Evolutionary conservation across 805 yeast species (phyloP).

Genomic region (Pichia californica): DNA sequence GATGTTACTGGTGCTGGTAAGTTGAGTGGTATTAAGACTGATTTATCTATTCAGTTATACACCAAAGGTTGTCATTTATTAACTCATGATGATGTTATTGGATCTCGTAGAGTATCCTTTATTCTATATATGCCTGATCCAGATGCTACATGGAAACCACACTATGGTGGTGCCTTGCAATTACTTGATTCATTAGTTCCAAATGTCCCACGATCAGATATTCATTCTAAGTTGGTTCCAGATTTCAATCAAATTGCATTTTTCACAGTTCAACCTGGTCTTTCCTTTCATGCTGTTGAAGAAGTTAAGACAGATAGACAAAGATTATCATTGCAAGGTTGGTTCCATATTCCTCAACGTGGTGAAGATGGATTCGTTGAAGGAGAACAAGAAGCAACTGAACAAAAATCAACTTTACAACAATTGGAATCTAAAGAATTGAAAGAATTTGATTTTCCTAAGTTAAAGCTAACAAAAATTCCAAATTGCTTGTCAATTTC

Average conservation of each 20-base stretch:
- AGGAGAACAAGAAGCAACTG: conserved; percentile 78
- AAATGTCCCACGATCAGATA: conserved; percentile 84
- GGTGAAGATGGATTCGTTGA: conserved; percentile 83
- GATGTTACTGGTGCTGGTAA: conserved; percentile 82
- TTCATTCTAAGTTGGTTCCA: conserved; percentile 64
- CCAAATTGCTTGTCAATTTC: conserved; percentile 19
- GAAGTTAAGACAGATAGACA: conserved; percentile 91
- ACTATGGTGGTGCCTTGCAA: conserved; percentile 90
- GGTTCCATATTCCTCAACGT: conserved; percentile 96
- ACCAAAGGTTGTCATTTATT: conserved; percentile 88
- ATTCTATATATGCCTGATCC: conserved; percentile 93
- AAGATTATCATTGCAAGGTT: conserved; percentile 90
- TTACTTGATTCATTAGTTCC: conserved; percentile 81
- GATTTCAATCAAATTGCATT: conserved; percentile 95
- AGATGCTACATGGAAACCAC: conserved; percentile 78
- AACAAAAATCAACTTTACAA: conserved; percentile 69
- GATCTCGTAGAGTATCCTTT: conserved; percentile 87
- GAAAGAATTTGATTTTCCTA: conserved; percentile 79
- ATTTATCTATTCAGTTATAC: conserved; percentile 87
- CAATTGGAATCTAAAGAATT: conserved; percentile 71
- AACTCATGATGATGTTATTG: conserved; percentile 97
- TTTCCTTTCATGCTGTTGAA: conserved; percentile 96
- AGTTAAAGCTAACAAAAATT: conserved; percentile 32
- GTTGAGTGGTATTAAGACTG: conserved; percentile 84
- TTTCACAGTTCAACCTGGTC: conserved; percentile 93